Evolutionary conservation across 2,329 filamentous ascomycete genomes (phyloP), one percentile per base, ranked within the genome.

Genomic region (Eutypella sp.): DNA sequence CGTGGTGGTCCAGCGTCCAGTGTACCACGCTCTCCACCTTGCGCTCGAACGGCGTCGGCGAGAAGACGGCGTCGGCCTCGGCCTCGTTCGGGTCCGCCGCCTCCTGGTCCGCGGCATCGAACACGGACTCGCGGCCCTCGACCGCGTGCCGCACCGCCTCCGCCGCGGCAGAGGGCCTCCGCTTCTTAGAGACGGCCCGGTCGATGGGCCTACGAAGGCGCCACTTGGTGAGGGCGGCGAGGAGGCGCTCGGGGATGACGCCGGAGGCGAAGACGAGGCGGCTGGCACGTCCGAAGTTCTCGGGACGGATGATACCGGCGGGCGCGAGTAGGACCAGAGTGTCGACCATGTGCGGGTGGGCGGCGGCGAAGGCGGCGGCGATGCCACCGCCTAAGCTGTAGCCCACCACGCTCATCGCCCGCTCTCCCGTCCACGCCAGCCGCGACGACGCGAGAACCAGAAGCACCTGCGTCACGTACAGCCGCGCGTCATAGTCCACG

Each of bases 331-430:
- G 76, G 10, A 93, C 73, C 19, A 96, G 72, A 9, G 76, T 79
- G 11, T 76, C 74, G 13, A 96, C 74, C 46, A 92, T 70, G 40
- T 78, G 62, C 0, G 88, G 86, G 60, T 91, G 90, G 47, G 82
- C 77, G 9, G 79, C 79, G 6, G 87, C 81, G 60, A 95, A 92
- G 49, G 84, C 79, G 5, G 84, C 80, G 4, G 83, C 82, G 45
- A 95, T 84, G 43, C 85, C 87, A 40, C 89, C 89, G 47, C 89
- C 89, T 1, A 95, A 76, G 0, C 86, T 91, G 67, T 93, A 95
- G 10, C 89, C 89, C 11, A 91, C 68, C 18, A 95, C 66, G 40
- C 76, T 76, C 60, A 93, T 82, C 40, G 72, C 75, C 37, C 63
- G 57, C 13, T 60, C 51, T 37, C 80, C 78, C 0, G 79, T 83